A percentile compares a stretch with the other conserved stretches of the same genome.
phyloP scores from a whole-genome alignment of 2,329 filamentous ascomycete species.

The Fusarium verticillioides region DNA sequence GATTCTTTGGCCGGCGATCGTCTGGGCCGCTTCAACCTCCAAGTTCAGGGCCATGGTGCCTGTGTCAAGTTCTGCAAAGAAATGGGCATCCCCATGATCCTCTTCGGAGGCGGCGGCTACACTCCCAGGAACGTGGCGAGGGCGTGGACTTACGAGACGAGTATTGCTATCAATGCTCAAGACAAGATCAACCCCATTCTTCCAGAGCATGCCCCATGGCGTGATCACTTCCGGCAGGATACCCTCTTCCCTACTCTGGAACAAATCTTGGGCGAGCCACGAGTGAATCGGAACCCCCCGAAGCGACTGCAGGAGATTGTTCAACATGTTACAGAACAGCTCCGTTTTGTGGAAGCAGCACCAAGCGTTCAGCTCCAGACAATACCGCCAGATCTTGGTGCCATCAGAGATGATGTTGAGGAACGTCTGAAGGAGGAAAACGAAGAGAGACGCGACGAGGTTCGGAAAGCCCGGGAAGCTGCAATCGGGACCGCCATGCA shows the following conservation, averaged over 20 bases:
- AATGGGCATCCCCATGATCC: conserved; percentile 81
- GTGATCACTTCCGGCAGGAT: conserved; percentile 88
- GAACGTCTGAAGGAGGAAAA: conserved; percentile 72
- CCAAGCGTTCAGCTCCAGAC: conserved; percentile 88
- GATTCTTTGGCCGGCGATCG: conserved; percentile 95
- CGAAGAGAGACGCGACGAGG: conserved; percentile 66
- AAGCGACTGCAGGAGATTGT: conserved; percentile 82
- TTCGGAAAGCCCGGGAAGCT: conserved; percentile 65
- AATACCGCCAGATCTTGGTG: conserved; percentile 80
- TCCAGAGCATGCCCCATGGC: conserved; percentile 83
- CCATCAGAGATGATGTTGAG: conserved; percentile 76
- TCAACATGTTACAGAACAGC: conserved; percentile 82
- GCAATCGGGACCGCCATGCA: conserved; percentile 69
- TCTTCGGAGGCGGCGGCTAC: conserved; percentile 95
- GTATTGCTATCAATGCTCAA: conserved; percentile 82
- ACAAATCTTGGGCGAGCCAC: conserved; percentile 72
- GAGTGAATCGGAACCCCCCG: conserved; percentile 81
- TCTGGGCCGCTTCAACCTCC: conserved; percentile 94
- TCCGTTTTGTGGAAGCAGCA: conserved; percentile 84
- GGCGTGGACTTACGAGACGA: conserved; percentile 96
- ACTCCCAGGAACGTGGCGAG: conserved; percentile 96
- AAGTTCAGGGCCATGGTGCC: conserved; percentile 91
- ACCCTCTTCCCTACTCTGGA: conserved; percentile 90
- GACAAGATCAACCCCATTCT: conserved; percentile 77
- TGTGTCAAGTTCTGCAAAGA: conserved; percentile 91